A percentile compares a stretch with the other conserved stretches of the same genome.
Evolutionary conservation across 352 stramenopile species (phyloP).

Genomic region (Blastocystis sp.): DNA sequence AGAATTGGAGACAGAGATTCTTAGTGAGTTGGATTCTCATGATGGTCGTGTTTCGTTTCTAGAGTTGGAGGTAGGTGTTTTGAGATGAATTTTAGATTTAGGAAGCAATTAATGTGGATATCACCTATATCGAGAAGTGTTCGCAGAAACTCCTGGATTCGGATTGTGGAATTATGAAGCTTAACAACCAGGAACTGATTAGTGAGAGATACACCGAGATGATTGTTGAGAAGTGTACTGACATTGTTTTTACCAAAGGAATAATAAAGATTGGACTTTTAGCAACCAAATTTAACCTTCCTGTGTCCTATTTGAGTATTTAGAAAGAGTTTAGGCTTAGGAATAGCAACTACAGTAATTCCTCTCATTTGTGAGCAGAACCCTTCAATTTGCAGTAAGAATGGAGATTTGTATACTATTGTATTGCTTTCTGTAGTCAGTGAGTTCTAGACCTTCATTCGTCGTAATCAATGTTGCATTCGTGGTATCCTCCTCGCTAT

Average conservation of each 20-base stretch:
- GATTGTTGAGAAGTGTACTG: neutral
- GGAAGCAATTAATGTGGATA: slow-evolving; percentile 42
- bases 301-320: neutral
- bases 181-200: slow-evolving; percentile 37
- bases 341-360: neutral
- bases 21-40: slow-evolving; percentile 30
- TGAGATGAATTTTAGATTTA: neutral
- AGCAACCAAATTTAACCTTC: slow-evolving; percentile 14
- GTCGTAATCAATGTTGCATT: slow-evolving; percentile 9
- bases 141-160: neutral
- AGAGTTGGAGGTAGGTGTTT: slow-evolving; percentile 27
- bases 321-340: neutral
- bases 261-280: slow-evolving; percentile 28
- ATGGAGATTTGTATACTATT: slow-evolving; percentile 32
- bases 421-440: neutral
- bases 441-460: neutral
- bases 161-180: neutral
- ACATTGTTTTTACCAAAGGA: neutral
- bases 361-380: neutral
- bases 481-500: neutral
- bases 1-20: slow-evolving; percentile 48
- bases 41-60: slow-evolving; percentile 23
- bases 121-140: slow-evolving; percentile 49
- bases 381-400: neutral
- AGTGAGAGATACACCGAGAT: slow-evolving; percentile 20